phyloP scores from a whole-genome alignment of 2,329 filamentous ascomycete species.

The Acarospora socialis region DNA sequence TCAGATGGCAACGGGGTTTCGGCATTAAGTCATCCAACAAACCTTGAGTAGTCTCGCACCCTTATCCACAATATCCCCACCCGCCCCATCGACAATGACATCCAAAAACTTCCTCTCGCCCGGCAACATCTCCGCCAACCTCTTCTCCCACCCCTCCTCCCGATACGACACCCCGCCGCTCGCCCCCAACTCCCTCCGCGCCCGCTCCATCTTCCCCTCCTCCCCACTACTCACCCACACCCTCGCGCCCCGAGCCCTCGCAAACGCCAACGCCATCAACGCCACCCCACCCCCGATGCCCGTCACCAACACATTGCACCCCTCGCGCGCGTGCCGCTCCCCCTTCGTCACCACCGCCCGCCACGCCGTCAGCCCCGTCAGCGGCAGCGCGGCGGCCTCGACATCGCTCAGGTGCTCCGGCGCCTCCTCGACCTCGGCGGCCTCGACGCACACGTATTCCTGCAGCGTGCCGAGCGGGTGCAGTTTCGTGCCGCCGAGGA shows the following conservation, averaged over 20 bases:
- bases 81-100: constrained; percentile 79
- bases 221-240: constrained; percentile 73
- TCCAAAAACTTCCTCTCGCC: constrained; percentile 56
- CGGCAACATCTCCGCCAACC: constrained; percentile 46
- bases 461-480: constrained; percentile 56
- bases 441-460: constrained; percentile 57
- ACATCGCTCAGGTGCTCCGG: constrained; percentile 56
- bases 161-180: constrained; percentile 73
- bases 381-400: constrained; percentile 71
- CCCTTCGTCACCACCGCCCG: constrained; percentile 71
- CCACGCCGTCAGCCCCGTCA: constrained; percentile 82
- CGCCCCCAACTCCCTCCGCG: constrained; percentile 54
- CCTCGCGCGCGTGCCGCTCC: constrained; percentile 42
- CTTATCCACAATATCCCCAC: constrained; percentile 66
- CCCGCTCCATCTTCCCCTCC: constrained; percentile 59
- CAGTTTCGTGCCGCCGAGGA: constrained; percentile 54
- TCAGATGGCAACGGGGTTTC: background rate
- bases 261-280: constrained; percentile 67
- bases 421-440: constrained; percentile 58
- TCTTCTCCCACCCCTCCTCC: constrained; percentile 65
- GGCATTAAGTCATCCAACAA: constrained; percentile 12
- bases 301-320: constrained; percentile 68
- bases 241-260: constrained; percentile 55
- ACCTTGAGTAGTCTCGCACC: constrained; percentile 55
- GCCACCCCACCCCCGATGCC: constrained; percentile 91